Base-by-base conservation (phyloP, 768 basidiomycete species). In the Boletus edulis region DNA sequence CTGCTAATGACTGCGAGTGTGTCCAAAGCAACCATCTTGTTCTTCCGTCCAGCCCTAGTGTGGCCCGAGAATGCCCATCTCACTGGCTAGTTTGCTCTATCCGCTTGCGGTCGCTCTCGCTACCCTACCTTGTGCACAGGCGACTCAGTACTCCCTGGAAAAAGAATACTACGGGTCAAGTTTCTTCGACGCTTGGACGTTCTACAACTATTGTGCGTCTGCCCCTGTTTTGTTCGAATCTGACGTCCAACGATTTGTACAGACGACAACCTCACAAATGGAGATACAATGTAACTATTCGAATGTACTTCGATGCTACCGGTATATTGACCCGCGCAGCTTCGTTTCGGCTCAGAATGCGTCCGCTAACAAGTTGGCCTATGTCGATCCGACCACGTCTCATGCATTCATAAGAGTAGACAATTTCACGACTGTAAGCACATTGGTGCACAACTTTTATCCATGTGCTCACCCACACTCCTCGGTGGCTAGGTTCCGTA, bases 331-430 rank as follows among this genome's bases (percentile, higher is more conserved):
- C 48, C 32, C 55, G 49, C 46, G 17, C 54, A 83, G 82, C 42
- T 86, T 79, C 60, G 73, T 83, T 40, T 79, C 78, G 1, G 67
- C 66, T 12, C 56, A 63, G 46, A 71, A 72, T 14, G 85, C 80
- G 4, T 65, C 72, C 34, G 71, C 78, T 7, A 70, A 77, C 37
- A 69, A 79, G 53, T 81, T 89, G 35, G 80, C 85, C 2, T 88
- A 78, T 62, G 78, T 88, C 41, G 85, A 91, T 59, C 27, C 76
- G 9, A 59, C 73, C 17, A 85, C 87, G 4, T 85, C 84, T 14
- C 86, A 86, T 56, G 89, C 88, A 2, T 82, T 91, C 62, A 86
- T 91, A 64, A 81, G 79, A 62, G 87, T 91, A 13, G 89, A 91
- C 72, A 89, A 90, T 65, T 81, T 78, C 29, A 76, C 84, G 1